Base-by-base conservation (phyloP, 192 early-diverging fungal species). In the Coemansia sp. region DNA sequence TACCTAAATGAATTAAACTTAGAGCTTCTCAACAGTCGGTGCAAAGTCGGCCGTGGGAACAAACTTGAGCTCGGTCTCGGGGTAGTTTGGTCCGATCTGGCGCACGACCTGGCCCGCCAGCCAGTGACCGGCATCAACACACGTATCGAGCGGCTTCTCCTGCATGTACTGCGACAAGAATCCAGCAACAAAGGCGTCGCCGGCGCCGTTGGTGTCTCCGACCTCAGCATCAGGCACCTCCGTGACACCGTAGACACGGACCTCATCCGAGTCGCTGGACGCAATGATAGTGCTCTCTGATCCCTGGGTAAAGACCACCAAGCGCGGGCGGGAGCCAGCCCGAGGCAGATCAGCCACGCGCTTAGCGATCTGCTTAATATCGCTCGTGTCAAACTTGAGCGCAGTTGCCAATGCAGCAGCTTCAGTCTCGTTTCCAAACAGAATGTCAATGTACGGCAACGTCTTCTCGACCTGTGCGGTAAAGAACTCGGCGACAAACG, bases 391-490 rank as follows among this genome's bases (percentile, higher is more conserved):
- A 62, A 87, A 85, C 59, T 56, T 55, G 76, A 93, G 86, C 63
- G 89, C 83, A 48, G 76, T 71, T 47, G 94, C 86, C 69, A 90
- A 94, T 47, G 94, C 85, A n/a, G 77, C 85, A 24, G 97, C 95
- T 74, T 98, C 97, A 75, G 89, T 84, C 74, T 98, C 97, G 73
- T 98, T 98, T 81, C 95, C 94, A 83, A 97, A 97, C 59, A 99
- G 73, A 51, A 96, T 79, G 82, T 99, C 93, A 63, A 89, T 85
- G 84, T 97, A 97, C 37, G 89, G 90, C 59, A 93, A 60, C 26
- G 92, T 83, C 61, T 85, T 84, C 62, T 92, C 86, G 32, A 97
- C 68, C 48, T 82, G 85, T 51, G 88, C 83, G 81, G 86, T 93
- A 86, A 96, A 97, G 88, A 95, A 94, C 79, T 94, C 89, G 38